phyloP scores from a whole-genome alignment of 2,329 filamentous ascomycete species.

The Beauveria sp. region DNA sequence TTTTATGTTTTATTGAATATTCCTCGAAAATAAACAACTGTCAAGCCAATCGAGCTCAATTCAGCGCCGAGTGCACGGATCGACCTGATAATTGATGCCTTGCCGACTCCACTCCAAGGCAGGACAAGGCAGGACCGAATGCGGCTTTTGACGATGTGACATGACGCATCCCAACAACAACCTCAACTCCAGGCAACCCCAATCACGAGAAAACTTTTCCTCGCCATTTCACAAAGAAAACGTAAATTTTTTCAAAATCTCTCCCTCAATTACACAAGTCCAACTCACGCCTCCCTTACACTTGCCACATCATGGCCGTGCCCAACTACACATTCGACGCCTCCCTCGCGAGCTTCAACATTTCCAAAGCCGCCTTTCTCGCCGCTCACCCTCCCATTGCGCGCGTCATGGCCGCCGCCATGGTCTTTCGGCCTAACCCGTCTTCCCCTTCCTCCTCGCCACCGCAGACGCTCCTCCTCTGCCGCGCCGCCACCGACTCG shows the following conservation, averaged over 20 bases:
- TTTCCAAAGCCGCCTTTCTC: slow-evolving; percentile 12
- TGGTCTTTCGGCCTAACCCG: slow-evolving; percentile 14
- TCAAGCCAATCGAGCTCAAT: no score
- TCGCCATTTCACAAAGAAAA: no score
- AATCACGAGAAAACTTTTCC: not conserved
- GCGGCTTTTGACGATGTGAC: not conserved
- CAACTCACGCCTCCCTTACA: not conserved
- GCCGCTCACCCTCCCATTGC: slow-evolving; percentile 13
- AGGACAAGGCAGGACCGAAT: not conserved
- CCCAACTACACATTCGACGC: slow-evolving; percentile 12
- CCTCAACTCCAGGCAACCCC: slow-evolving; percentile 9
- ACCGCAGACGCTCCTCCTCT: slow-evolving; percentile 9
- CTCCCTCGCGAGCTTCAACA: slow-evolving; percentile 11
- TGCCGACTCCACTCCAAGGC: not conserved
- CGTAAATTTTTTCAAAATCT: no score
- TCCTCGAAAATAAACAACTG: no score
- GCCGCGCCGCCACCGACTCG: slow-evolving; percentile 15
- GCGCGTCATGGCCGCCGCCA: slow-evolving; percentile 15
- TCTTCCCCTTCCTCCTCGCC: not conserved
- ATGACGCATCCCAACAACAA: slow-evolving; percentile 14
- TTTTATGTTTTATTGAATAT: not conserved
- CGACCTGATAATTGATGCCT: not conserved
- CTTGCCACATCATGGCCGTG: not conserved
- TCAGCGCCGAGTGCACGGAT: not conserved
- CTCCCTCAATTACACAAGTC: no score